Percentiles rank a stretch among this genome's conserved stretches.
Conservation (phyloP, 192 early-diverging fungal genomes). For the Coemansia sp. region DNA sequence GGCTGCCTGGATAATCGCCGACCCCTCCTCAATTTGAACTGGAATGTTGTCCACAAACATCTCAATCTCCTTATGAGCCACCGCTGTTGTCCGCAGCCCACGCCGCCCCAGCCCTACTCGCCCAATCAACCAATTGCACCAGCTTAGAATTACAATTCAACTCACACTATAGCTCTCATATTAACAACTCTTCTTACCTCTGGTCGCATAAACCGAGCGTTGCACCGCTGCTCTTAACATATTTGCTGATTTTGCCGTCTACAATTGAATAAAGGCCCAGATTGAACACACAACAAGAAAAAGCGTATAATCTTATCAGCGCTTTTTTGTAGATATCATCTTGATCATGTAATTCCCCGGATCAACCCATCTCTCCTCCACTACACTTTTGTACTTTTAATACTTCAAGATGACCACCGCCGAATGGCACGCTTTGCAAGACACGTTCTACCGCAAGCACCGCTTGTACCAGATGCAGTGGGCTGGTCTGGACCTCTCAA, state of each 20-base stretch:
- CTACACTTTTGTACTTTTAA: not conserved
- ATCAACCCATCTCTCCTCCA: not conserved
- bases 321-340: slow-evolving; percentile 8
- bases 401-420: slow-evolving; percentile 15
- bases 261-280: not conserved
- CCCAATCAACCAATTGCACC: not conserved
- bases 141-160: not conserved
- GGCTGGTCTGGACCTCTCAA: slow-evolving; percentile 84
- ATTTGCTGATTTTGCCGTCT: slow-evolving; percentile 4
- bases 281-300: slow-evolving; percentile 4
- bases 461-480: slow-evolving; percentile 87
- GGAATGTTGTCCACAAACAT: slow-evolving; percentile 90
- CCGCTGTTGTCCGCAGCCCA: slow-evolving; percentile 13
- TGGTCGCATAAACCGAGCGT: slow-evolving; percentile 3
- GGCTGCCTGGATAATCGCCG: slow-evolving; percentile 96
- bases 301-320: not conserved
- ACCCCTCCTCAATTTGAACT: slow-evolving; percentile 86
- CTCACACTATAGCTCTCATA: not conserved
- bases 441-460: slow-evolving; percentile 61
- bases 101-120: slow-evolving; percentile 9
- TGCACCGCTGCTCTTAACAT: slow-evolving; percentile 13
- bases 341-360: slow-evolving; percentile 1
- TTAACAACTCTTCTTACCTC: slow-evolving; percentile 6
- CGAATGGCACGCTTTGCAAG: slow-evolving; percentile 52
- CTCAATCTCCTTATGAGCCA: slow-evolving; percentile 66